phyloP scores from a whole-genome alignment of 2,329 filamentous ascomycete genomes.

The Coleophoma cylindrospora region DNA sequence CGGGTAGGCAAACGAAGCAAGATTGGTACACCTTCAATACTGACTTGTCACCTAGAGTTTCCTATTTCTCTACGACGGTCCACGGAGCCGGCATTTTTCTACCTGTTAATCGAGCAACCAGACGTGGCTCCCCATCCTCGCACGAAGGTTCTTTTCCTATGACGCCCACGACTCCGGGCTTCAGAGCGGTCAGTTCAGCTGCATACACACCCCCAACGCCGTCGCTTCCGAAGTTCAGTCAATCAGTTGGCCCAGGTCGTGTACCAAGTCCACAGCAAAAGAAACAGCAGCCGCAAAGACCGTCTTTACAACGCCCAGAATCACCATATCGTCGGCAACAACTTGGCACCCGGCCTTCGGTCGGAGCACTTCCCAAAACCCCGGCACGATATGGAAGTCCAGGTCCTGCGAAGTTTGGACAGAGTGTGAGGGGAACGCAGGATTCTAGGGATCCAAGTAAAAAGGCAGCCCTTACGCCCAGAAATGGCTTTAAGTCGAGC shows the following conservation, averaged over 20 bases:
- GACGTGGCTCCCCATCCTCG: conserved; percentile 53
- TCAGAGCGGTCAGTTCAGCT: conserved; percentile 42
- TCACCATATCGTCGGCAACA: conserved; percentile 72
- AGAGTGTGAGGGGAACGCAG: conserved; percentile 53
- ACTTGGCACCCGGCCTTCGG: conserved; percentile 49
- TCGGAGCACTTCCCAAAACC: conserved; percentile 42
- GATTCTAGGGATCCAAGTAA: conserved; percentile 57
- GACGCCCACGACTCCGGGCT: conserved; percentile 63
- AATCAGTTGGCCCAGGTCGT: conserved; percentile 71
- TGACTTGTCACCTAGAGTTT: conserved; percentile 40
- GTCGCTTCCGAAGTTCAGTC: conserved; percentile 74
- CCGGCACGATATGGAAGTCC: conserved; percentile 60
- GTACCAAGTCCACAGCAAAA: conserved; percentile 69
- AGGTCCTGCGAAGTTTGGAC: conserved; percentile 55
- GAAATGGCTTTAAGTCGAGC: conserved; percentile 42
- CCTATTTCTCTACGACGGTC: conserved; percentile 76
- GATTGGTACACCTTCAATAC: neutral
- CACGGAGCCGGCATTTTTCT: conserved; percentile 91
- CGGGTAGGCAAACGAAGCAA: conserved; percentile 53
- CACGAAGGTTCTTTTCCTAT: conserved; percentile 51
- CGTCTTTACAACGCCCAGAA: conserved; percentile 81
- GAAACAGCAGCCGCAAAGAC: conserved; percentile 46
- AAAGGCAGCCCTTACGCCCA: conserved; percentile 34
- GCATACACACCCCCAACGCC: conserved; percentile 62
- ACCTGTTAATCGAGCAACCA: conserved; percentile 74